These are phyloP conservation scores for Kazachstania bromeliacearum DNA, from an alignment of 805 yeast species.

Conservation along the genomic window DNA sequence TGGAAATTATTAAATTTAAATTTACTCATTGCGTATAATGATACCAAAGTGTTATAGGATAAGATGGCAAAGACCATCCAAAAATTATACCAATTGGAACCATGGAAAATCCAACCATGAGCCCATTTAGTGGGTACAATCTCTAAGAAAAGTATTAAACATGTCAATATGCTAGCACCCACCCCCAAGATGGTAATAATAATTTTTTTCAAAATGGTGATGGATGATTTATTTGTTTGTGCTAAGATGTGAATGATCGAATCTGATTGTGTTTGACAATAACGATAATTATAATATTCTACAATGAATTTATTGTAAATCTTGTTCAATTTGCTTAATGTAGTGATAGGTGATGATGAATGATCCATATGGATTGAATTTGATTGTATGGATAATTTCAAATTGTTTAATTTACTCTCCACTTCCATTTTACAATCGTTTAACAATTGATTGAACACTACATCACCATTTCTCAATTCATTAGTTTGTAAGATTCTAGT, in stretches of 20 bases:
- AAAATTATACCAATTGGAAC: slow-evolving; percentile 16
- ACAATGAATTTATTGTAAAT: slow-evolving; percentile 23
- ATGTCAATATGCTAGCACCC: slow-evolving; percentile 12
- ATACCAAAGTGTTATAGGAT: slow-evolving; percentile 21
- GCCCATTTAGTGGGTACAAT: slow-evolving; percentile 21
- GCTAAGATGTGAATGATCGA: slow-evolving; percentile 23
- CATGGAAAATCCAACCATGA: slow-evolving; percentile 18
- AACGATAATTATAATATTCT: slow-evolving; percentile 23
- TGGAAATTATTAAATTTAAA: slow-evolving; percentile 27
- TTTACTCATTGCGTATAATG: slow-evolving; percentile 27
- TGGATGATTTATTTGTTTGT: slow-evolving; percentile 12
- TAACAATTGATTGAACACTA: slow-evolving; percentile 17
- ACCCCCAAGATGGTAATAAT: slow-evolving; percentile 8
- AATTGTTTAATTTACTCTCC: slow-evolving; percentile 12
- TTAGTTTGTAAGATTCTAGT: slow-evolving; percentile 16
- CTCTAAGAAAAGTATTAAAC: slow-evolving; percentile 17
- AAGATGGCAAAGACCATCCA: slow-evolving; percentile 17
- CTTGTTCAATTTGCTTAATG: slow-evolving; percentile 19
- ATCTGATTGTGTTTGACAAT: slow-evolving; percentile 20
- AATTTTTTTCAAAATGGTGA: slow-evolving; percentile 5
- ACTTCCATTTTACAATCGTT: slow-evolving; percentile 24
- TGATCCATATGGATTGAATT: slow-evolving; percentile 5
- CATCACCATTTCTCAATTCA: slow-evolving; percentile 15
- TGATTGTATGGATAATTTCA: slow-evolving; percentile 8
- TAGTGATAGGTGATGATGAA: slow-evolving; percentile 7